Evolutionary conservation across 2,329 filamentous ascomycete genomes (phyloP).

Genomic region (Cordyceps fumosorosea): DNA sequence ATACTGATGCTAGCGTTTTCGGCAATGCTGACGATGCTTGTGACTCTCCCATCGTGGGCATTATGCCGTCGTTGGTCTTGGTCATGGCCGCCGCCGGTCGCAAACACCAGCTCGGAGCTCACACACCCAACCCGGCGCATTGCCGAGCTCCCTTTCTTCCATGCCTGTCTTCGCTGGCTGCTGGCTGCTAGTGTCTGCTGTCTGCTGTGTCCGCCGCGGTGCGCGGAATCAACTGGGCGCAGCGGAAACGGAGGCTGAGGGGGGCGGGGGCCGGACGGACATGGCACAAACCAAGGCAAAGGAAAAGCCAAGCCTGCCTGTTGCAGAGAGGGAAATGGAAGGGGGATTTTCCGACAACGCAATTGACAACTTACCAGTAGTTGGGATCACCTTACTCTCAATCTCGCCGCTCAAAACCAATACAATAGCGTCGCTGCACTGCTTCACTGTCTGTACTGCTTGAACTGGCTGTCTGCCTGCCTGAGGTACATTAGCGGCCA

Average conservation of each 20-base stretch:
- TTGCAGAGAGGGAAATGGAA: background rate
- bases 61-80: background rate
- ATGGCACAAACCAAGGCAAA: background rate
- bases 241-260: background rate
- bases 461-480: background rate
- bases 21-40: background rate
- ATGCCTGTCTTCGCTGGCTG: no score
- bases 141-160: background rate
- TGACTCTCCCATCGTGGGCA: no score
- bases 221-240: background rate
- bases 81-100: background rate
- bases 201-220: background rate
- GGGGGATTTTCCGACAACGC: background rate
- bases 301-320: background rate
- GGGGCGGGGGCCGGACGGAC: background rate
- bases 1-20: background rate
- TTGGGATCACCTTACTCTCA: background rate
- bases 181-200: no score
- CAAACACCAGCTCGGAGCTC: slow-evolving; percentile 7
- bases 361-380: background rate
- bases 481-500: background rate
- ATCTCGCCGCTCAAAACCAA: background rate
- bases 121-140: slow-evolving; percentile 7
- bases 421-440: background rate
- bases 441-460: background rate